A percentile compares a stretch with the other conserved stretches of the same genome.
These are phyloP conservation scores for Colletotrichum cereale DNA, from an alignment of 2,329 filamentous ascomycete species.

Conservation along the genomic window DNA sequence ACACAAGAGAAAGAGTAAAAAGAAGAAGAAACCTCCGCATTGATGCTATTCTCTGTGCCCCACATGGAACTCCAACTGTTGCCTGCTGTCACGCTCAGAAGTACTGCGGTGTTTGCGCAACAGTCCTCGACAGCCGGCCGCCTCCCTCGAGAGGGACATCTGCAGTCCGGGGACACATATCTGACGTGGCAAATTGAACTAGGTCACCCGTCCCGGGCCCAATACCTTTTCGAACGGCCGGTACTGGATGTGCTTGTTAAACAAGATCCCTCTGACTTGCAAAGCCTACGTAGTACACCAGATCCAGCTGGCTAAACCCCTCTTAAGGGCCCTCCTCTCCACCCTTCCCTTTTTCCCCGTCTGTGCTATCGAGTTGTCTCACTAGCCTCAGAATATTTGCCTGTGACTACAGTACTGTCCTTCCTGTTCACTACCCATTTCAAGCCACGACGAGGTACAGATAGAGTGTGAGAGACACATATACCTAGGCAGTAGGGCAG, in stretches of 20 bases:
- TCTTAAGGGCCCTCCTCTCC: not conserved
- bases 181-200: slow-evolving; percentile 24
- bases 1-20: not conserved
- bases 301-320: slow-evolving; percentile 8
- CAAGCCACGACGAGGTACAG: not conserved
- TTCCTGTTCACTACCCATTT: not conserved
- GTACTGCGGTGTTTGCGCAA: not conserved
- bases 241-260: not conserved
- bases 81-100: not conserved
- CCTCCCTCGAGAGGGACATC: not conserved
- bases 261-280: slow-evolving; percentile 1
- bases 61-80: not conserved
- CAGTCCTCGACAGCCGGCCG: not conserved
- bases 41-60: not conserved
- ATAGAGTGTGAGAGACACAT: not conserved
- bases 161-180: slow-evolving; percentile 1
- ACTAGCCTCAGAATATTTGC: not conserved
- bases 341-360: not conserved
- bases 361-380: slow-evolving; percentile 18
- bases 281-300: slow-evolving; percentile 7
- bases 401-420: not conserved
- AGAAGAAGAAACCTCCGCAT: not conserved
- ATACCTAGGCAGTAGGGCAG: not conserved
- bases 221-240: not conserved
- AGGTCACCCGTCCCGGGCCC: not conserved